A percentile compares a stretch with the other conserved stretches of the same genome.
Evolutionary conservation across 1,284 basidiomycete genomes (phyloP).

Genomic region (Violaceomyces palustris): DNA sequence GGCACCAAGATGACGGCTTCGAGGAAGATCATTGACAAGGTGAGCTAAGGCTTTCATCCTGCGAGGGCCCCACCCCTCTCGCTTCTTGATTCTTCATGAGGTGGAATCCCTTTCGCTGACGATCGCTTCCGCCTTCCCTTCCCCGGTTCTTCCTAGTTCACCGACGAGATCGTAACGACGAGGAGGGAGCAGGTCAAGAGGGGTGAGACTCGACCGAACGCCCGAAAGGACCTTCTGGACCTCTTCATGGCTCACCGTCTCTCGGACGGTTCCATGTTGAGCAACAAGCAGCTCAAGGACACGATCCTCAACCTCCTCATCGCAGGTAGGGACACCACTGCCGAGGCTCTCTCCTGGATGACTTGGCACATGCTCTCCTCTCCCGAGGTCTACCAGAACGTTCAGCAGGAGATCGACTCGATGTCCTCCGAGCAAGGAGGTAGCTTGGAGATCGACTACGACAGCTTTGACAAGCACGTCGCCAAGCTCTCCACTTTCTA

Average conservation of each 20-base stretch:
- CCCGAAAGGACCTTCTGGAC: constrained; percentile 13
- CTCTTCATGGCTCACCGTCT: constrained; percentile 18
- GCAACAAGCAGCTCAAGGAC: constrained; percentile 20
- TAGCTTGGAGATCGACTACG: constrained; percentile 7
- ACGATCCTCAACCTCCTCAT: constrained; percentile 23
- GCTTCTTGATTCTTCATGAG: no score
- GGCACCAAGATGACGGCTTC: constrained; percentile 2
- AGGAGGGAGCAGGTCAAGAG: neutral
- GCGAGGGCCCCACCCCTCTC: no score
- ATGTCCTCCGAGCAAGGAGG: constrained; percentile 1
- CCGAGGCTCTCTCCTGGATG: constrained; percentile 22
- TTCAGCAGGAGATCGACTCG: constrained; percentile 14
- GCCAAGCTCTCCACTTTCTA: constrained; percentile 15
- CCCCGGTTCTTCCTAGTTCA: neutral
- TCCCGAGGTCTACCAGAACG: constrained; percentile 3
- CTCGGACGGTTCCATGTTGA: constrained; percentile 7
- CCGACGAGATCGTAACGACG: constrained; percentile 6
- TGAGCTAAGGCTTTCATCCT: no score
- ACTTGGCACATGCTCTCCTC: constrained; percentile 13
- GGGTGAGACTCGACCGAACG: neutral
- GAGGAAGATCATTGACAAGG: neutral
- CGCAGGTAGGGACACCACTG: constrained; percentile 29
- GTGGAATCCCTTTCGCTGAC: no score
- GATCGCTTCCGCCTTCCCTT: neutral
- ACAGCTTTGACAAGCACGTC: constrained; percentile 12